Percentiles rank a stretch among this genome's conserved stretches.
phyloP scores from a whole-genome alignment of 352 stramenopile species.

The Pythium aquatile region DNA sequence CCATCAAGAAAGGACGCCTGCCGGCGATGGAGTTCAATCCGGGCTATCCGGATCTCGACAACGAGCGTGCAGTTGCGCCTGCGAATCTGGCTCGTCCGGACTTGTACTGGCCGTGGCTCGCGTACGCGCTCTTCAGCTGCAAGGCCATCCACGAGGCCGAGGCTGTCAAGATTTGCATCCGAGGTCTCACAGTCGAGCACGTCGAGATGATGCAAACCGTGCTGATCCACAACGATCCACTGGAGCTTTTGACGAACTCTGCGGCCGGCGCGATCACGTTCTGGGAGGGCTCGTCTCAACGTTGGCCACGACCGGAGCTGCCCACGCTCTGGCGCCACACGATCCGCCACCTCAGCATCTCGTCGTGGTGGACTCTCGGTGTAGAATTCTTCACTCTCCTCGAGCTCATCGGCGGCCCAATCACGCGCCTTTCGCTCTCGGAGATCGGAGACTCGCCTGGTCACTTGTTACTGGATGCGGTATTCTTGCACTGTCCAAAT shows the following conservation, averaged over 20 bases:
- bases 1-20: not conserved
- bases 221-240: constrained; percentile 4
- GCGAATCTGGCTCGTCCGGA: not conserved
- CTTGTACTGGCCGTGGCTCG: constrained; percentile 22
- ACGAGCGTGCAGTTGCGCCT: not conserved
- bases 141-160: constrained; percentile 8
- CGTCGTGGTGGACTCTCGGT: not conserved
- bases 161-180: constrained; percentile 1
- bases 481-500: not conserved
- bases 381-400: not conserved
- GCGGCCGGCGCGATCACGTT: not conserved
- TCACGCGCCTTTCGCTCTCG: not conserved
- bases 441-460: not conserved
- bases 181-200: not conserved
- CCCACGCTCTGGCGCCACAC: not conserved
- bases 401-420: not conserved
- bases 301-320: not conserved
- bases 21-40: constrained; percentile 14
- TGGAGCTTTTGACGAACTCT: not conserved
- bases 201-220: constrained; percentile 10
- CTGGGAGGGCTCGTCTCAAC: not conserved
- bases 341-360: constrained; percentile 4
- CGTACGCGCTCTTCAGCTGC: constrained; percentile 18
- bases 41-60: constrained; percentile 2
- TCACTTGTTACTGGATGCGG: not conserved